Evolutionary conservation across 176 grass and related monocot species (phyloP).

Genomic region (Rhipidocladum racemiflorum): DNA sequence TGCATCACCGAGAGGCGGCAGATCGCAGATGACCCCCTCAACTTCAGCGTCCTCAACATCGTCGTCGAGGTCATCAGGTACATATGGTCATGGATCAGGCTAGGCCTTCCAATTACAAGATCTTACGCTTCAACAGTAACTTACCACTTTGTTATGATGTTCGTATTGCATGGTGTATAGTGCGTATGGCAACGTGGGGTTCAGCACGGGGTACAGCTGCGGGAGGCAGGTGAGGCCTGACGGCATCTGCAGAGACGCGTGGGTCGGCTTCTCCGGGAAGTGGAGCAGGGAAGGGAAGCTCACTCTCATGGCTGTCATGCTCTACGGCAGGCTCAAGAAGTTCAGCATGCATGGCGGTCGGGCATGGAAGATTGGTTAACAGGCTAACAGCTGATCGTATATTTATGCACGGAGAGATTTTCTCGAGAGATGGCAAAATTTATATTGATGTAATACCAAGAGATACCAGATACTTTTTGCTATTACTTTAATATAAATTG

Average conservation of each 20-base stretch:
- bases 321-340: constrained; percentile 84
- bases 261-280: constrained; percentile 52
- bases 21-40: constrained; percentile 52
- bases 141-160: neutral
- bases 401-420: neutral
- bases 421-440: neutral
- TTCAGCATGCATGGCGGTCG: constrained; percentile 53
- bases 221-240: constrained; percentile 44
- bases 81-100: neutral
- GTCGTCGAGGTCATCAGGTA: constrained; percentile 63
- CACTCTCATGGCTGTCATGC: constrained; percentile 63
- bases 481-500: no score
- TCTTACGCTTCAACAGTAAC: neutral
- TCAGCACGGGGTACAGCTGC: constrained; percentile 86
- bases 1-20: constrained; percentile 67
- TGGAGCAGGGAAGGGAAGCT: constrained; percentile 80
- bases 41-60: constrained; percentile 66
- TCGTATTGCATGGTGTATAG: constrained; percentile 27
- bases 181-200: constrained; percentile 78
- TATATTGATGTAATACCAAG: no score
- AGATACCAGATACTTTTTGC: no score
- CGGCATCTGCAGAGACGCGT: constrained; percentile 43
- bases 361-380: constrained; percentile 45
- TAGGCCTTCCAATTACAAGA: neutral
- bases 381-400: neutral